Evolutionary conservation across 2,329 filamentous ascomycete species (phyloP), one percentile per base, ranked within the genome.

Genomic region (Ophiostoma montium): DNA sequence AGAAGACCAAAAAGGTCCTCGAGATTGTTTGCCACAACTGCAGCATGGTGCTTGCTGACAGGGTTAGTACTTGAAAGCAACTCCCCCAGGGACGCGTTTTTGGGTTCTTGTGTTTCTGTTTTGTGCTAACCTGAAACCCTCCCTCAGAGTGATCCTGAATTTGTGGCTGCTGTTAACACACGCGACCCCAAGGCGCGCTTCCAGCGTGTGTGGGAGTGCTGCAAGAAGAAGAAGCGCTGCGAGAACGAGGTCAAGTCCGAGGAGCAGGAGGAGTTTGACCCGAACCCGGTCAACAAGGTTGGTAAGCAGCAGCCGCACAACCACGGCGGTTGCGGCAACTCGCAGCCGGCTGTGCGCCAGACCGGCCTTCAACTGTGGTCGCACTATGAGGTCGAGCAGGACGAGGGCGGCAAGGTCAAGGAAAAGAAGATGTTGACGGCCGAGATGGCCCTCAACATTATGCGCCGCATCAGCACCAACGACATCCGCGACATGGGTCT

Each of bases 11-110:
- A 76, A 98, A 96, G 75, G 80, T 99, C 60, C 74, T 98, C 66
- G 94, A 98, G 76, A 92, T 89, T 59, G 89, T 98, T 67, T 98
- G 94, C 76, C 89, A 95, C 71, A 95, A 94, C 68, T 98, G 94
- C 75, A 90, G 89, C 70, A 94, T 92, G 74, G 86, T 96, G 63
- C 79, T 95, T 74, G 84, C 88, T 70, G 89, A 96, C 78, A 86
- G 87, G 82, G 90, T 96, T 82, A 87, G 90, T 94, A 72, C 74
- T 72, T 71, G 52, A 48, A 45, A 49, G 36, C 48, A 49, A 53
- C 21, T 35, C 15, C 45, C 32, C 42, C 39, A 19, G 15, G 42
- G 39, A 27, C 13, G 41, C 19, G 41, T 74, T 68, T 60, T 65
- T 67, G 48, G 63, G 62, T 61, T 65, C 62, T 66, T 67, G 62